Evolutionary conservation across 2,329 filamentous ascomycete species (phyloP).

Genomic region (Alternaria alternata): DNA sequence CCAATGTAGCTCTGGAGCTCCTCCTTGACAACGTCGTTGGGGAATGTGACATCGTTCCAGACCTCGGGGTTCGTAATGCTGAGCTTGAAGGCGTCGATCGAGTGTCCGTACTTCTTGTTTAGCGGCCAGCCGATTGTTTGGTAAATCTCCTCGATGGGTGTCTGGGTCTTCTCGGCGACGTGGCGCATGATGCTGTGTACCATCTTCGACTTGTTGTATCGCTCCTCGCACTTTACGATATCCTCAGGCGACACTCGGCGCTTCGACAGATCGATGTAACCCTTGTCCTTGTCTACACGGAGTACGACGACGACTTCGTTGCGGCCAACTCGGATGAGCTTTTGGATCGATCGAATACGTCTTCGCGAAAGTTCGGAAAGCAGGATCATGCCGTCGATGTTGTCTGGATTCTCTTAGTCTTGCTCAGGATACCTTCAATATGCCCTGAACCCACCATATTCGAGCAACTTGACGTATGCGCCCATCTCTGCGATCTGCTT

Average conservation of each 20-base stretch:
- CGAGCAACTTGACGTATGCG: constrained; percentile 98
- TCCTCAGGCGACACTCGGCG: constrained; percentile 97
- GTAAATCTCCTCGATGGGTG: constrained; percentile 93
- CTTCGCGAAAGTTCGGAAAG: constrained; percentile 96
- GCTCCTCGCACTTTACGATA: constrained; percentile 97
- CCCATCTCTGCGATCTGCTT: constrained; percentile 99
- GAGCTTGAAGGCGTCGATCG: constrained; percentile 98
- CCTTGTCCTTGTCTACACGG: constrained; percentile 99
- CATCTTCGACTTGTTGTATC: constrained; percentile 99
- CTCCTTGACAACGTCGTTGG: constrained; percentile 82
- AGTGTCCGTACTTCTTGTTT: constrained; percentile 96
- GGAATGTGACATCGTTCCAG: constrained; percentile 92
- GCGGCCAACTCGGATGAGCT: constrained; percentile 95
- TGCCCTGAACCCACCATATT: constrained; percentile 66
- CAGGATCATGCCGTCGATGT: constrained; percentile 99
- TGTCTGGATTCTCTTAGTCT: constrained; percentile 64
- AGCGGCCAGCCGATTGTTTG: constrained; percentile 95
- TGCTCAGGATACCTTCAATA: not conserved
- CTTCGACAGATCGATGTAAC: constrained; percentile 99
- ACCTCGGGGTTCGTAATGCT: constrained; percentile 98
- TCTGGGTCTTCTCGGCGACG: constrained; percentile 94
- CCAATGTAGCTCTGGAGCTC: constrained; percentile 95
- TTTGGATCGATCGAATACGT: constrained; percentile 98
- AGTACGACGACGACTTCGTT: constrained; percentile 99
- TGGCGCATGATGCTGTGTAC: constrained; percentile 99